These are phyloP conservation scores for Kentomonas sorsogonicus DNA, from an alignment of 208 protist species.

Conservation along the genomic window DNA sequence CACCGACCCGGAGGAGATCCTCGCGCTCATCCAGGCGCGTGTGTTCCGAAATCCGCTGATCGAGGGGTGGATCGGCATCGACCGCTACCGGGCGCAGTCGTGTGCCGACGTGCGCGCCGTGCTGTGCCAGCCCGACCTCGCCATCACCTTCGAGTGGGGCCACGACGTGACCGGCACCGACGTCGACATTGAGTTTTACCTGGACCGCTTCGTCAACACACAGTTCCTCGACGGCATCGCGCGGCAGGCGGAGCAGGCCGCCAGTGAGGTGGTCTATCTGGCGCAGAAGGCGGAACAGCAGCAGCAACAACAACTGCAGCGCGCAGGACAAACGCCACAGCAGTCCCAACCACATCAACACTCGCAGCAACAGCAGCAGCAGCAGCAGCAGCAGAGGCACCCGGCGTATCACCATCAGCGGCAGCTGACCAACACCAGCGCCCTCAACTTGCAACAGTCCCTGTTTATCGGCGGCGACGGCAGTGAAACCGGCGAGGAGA, in stretches of 20 bases:
- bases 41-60: slow-evolving; percentile 81
- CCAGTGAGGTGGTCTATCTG: slow-evolving; percentile 14
- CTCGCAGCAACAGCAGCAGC: slow-evolving; percentile 1
- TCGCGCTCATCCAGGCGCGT: slow-evolving; percentile 61
- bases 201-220: slow-evolving; percentile 53
- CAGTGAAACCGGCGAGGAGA: too few species aligned
- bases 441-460: too few species aligned
- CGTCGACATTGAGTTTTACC: slow-evolving; percentile 61
- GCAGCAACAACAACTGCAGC: not conserved
- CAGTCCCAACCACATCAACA: too few species aligned
- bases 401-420: too few species aligned
- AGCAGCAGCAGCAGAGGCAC: not conserved
- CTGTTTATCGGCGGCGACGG: too few species aligned
- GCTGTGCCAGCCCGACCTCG: slow-evolving; percentile 26
- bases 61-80: slow-evolving; percentile 73
- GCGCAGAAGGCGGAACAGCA: slow-evolving; percentile 1
- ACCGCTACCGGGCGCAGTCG: slow-evolving; percentile 33
- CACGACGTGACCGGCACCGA: slow-evolving; percentile 41
- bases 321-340: too few species aligned
- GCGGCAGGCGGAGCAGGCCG: slow-evolving; percentile 24
- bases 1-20: slow-evolving; percentile 46
- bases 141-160: slow-evolving; percentile 72
- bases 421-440: too few species aligned
- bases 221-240: slow-evolving; percentile 46
- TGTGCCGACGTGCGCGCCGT: slow-evolving; percentile 43